Conservation (phyloP, 2,329 filamentous ascomycete species). For the Phyllosticta capitalensis region DNA sequence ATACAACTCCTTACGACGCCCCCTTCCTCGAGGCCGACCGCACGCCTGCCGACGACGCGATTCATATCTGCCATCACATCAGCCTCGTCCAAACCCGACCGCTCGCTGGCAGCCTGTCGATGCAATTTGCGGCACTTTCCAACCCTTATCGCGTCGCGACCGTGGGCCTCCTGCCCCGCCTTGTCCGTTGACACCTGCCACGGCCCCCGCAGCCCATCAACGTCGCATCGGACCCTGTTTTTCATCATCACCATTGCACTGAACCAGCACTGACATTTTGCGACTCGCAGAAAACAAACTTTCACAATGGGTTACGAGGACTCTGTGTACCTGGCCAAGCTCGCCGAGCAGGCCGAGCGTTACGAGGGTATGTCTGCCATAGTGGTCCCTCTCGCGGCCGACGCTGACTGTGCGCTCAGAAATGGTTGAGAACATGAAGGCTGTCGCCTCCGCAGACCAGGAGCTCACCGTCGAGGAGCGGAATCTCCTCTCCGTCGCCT, state of each 20-base stretch:
- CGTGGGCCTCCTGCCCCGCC: conserved; percentile 7
- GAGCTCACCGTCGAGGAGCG: conserved; percentile 61
- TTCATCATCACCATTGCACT: not conserved
- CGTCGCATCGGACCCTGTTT: not conserved
- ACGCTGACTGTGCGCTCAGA: conserved; percentile 43
- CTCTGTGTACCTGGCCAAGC: conserved; percentile 76
- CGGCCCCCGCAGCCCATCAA: conserved; percentile 3
- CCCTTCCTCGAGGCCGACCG: conserved; percentile 17
- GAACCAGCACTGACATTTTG: not conserved
- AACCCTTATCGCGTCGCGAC: conserved; percentile 4
- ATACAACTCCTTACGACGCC: conserved; percentile 17
- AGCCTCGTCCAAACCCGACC: conserved; percentile 11
- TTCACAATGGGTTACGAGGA: conserved; percentile 12
- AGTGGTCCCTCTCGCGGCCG: conserved; percentile 12
- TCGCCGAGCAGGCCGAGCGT: conserved; percentile 99
- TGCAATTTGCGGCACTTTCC: conserved; percentile 15
- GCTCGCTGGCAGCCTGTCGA: conserved; percentile 15
- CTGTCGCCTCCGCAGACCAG: conserved; percentile 40
- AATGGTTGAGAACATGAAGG: conserved; percentile 99
- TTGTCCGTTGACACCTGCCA: conserved; percentile 8
- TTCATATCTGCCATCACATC: conserved; percentile 1
- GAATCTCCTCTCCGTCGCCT: conserved; percentile 93
- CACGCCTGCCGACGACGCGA: conserved; percentile 4
- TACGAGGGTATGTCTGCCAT: conserved; percentile 67
- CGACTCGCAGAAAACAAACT: conserved; percentile 3